Conservation (phyloP, 176 grass and related monocot genomes). For the Pontederia paniculata region DNA sequence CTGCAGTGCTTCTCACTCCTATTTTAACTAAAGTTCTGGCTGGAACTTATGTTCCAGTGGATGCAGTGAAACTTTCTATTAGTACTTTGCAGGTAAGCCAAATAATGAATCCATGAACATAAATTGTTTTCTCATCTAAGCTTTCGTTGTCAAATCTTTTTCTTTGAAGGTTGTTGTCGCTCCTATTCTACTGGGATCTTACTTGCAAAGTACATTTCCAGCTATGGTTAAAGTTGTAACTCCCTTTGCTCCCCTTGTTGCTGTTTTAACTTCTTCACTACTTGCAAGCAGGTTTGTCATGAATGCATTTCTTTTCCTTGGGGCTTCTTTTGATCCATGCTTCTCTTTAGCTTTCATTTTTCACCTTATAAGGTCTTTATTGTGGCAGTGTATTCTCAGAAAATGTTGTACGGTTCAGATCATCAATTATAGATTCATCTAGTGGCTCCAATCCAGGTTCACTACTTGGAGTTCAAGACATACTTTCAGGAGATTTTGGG, state of each 20-base stretch:
- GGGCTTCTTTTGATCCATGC: background rate
- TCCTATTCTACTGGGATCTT: slow-evolving; percentile 63
- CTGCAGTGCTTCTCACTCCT: slow-evolving; percentile 60
- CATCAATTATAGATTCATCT: slow-evolving; percentile 33
- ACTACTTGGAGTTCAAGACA: slow-evolving; percentile 6
- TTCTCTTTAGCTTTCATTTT: background rate
- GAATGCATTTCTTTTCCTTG: background rate
- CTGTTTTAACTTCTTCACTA: slow-evolving; percentile 61
- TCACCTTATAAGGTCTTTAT: background rate
- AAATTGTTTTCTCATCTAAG: background rate
- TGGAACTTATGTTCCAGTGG: slow-evolving; percentile 62
- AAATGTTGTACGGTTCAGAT: slow-evolving; percentile 51
- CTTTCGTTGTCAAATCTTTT: slow-evolving; percentile 10
- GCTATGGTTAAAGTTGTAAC: slow-evolving; percentile 34
- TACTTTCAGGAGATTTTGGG: slow-evolving; percentile 29
- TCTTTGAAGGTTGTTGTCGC: slow-evolving; percentile 57
- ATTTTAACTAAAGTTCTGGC: slow-evolving; percentile 67
- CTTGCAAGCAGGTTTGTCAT: slow-evolving; percentile 55
- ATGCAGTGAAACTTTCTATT: slow-evolving; percentile 44
- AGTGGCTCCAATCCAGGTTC: slow-evolving; percentile 1
- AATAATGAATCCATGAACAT: background rate
- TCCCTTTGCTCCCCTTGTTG: slow-evolving; percentile 60
- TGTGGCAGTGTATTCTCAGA: slow-evolving; percentile 71
- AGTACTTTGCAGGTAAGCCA: slow-evolving; percentile 70
- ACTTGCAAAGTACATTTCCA: slow-evolving; percentile 62